phyloP scores from a whole-genome alignment of 176 grass and related monocot genomes.

The Eleusine coracana region DNA sequence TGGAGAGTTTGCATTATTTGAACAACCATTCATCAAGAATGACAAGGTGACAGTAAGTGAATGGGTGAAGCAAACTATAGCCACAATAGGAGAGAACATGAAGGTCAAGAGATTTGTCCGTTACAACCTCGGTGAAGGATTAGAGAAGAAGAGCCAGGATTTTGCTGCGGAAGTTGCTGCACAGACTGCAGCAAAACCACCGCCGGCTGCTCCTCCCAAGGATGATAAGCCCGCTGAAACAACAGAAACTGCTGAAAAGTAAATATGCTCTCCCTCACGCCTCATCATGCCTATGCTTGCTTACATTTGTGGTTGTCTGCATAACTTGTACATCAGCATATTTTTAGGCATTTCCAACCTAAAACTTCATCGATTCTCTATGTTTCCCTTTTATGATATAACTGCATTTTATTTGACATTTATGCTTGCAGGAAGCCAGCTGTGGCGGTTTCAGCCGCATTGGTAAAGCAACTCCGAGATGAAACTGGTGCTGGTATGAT shows the following conservation, averaged over 20 bases:
- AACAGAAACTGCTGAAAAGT: slow-evolving; percentile 71
- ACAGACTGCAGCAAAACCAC: slow-evolving; percentile 65
- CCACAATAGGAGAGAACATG: slow-evolving; percentile 91
- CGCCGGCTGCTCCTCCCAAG: slow-evolving; percentile 39
- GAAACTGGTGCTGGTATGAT: slow-evolving; percentile 99
- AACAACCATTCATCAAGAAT: slow-evolving; percentile 97
- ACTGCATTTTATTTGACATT: slow-evolving; percentile 26
- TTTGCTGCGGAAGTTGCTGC: slow-evolving; percentile 97
- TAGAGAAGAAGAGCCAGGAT: slow-evolving; percentile 95
- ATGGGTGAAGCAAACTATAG: slow-evolving; percentile 92
- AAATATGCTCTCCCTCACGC: slow-evolving; percentile 39
- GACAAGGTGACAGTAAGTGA: slow-evolving; percentile 92
- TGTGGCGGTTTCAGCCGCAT: slow-evolving; percentile 69
- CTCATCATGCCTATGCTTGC: slow-evolving; percentile 6
- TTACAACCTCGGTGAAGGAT: slow-evolving; percentile 92
- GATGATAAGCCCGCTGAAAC: slow-evolving; percentile 66
- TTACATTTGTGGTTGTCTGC: slow-evolving; percentile 3
- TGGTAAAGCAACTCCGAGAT: slow-evolving; percentile 96
- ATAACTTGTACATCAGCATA: slow-evolving; percentile 12
- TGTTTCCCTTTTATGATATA: neutral
- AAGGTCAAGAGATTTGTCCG: slow-evolving; percentile 91
- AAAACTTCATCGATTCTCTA: neutral
- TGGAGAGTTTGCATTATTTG: slow-evolving; percentile 88
- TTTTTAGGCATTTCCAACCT: slow-evolving; percentile 35
- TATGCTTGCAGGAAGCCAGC: slow-evolving; percentile 65